Evolutionary conservation across 2,329 filamentous ascomycete species (phyloP), one percentile per base, ranked within the genome.

Genomic region (Chrysosporium keratinophilum): DNA sequence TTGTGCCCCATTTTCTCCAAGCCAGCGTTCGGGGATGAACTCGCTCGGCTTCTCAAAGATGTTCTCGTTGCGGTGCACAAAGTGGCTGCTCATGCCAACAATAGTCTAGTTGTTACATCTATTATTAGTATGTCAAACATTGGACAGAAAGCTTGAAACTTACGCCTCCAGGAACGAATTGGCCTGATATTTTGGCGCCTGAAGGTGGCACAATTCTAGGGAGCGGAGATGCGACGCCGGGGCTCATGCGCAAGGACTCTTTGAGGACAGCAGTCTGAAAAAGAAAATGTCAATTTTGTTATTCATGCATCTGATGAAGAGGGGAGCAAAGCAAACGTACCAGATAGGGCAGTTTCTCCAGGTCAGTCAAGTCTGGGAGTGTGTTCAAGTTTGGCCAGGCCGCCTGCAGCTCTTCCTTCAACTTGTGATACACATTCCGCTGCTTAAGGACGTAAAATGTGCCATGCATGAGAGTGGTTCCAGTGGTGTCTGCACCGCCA

Each of bases 401-500:
- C 7, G 53, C 50, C 1, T 50, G 35, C 4, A 77, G 57, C 56
- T 77, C 74, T 1, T 55, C 54, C 46, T 69, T 67, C 6, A 77
- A 59, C 44, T 61, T 66, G 12, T 64, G 49, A 35, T 69, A 54
- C 14, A 67, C 58, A 0, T 60, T 56, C 0, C 67, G 66, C 1
- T 66, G 56, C 28, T 68, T 61, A 3, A 76, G 61, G 23, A 76
- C 52, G 48, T 75, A 63, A 54, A 67, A 74, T 1, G 65, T 65
- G 0, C 72, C 74, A 7, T 71, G 58, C 63, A 70, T 71, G 6
- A 74, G 57, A 1, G 72, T 66, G 40, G 69, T 71, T 0, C 67
- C 73, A 5, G 69, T 67, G 0, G 74, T 76, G 54, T 76, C 73
- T 11, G 66, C 66, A 12, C 74, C 75, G 6, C 67, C 74, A 57